phyloP scores from a whole-genome alignment of 352 stramenopile species.

The Blastocystis sp. region DNA sequence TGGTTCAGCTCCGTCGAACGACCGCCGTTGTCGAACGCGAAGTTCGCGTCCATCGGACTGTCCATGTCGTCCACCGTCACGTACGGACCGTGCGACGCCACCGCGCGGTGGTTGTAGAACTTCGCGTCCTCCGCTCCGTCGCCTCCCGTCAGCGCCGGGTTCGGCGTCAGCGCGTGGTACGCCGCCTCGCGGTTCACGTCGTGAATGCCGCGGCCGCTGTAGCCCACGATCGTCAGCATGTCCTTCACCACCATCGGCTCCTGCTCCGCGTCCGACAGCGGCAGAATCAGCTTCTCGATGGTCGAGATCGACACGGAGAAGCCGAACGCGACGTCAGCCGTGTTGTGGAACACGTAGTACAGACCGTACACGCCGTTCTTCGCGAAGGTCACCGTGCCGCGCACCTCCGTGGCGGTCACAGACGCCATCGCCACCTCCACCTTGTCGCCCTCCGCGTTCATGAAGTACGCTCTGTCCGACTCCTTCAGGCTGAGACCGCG shows the following conservation, averaged over 20 bases:
- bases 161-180: conserved; percentile 65
- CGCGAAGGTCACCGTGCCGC: conserved; percentile 27
- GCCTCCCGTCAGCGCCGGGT: conserved; percentile 37
- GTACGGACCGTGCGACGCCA: conserved; percentile 62
- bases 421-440: neutral
- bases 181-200: conserved; percentile 5
- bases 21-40: conserved; percentile 69
- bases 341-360: conserved; percentile 26
- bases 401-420: neutral
- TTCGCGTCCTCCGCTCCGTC: neutral
- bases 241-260: conserved; percentile 53
- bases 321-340: neutral
- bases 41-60: conserved; percentile 49
- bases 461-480: conserved; percentile 24
- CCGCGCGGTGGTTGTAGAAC: conserved; percentile 30
- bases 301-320: conserved; percentile 39
- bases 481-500: conserved; percentile 9
- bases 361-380: conserved; percentile 9
- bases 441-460: neutral
- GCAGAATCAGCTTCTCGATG: neutral
- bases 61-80: conserved; percentile 36
- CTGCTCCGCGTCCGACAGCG: neutral
- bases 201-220: conserved; percentile 52
- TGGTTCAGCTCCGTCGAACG: conserved; percentile 61
- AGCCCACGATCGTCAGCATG: conserved; percentile 48